A percentile compares a stretch with the other conserved stretches of the same genome.
Conservation (phyloP, 2,329 filamentous ascomycete genomes). For the Endoconidiophora polonica region DNA sequence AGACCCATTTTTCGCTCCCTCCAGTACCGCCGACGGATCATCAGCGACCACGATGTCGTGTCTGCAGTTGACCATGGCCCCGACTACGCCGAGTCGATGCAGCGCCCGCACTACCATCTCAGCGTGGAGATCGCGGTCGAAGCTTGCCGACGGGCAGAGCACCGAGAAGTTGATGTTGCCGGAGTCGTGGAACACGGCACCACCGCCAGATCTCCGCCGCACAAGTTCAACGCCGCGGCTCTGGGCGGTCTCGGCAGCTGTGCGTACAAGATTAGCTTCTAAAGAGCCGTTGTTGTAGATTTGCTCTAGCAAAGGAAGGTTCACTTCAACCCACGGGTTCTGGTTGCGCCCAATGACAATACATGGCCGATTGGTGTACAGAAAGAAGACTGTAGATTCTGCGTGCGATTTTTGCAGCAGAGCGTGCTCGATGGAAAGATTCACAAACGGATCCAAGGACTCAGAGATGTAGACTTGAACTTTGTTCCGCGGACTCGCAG, state of each 20-base stretch:
- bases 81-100: constrained; percentile 35
- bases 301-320: constrained; percentile 42
- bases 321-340: constrained; percentile 90
- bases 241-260: constrained; percentile 15
- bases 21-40: constrained; percentile 7
- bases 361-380: constrained; percentile 77
- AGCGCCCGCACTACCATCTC: constrained; percentile 86
- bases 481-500: constrained; percentile 27
- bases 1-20: constrained; percentile 1
- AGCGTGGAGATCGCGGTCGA: constrained; percentile 75
- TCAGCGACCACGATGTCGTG: constrained; percentile 77
- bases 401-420: constrained; percentile 59
- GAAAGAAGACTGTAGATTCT: constrained; percentile 61
- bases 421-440: constrained; percentile 86
- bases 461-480: constrained; percentile 56
- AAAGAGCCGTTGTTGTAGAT: background rate
- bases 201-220: constrained; percentile 72
- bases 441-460: constrained; percentile 62
- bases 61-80: constrained; percentile 64
- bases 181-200: constrained; percentile 81
- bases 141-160: constrained; percentile 58
- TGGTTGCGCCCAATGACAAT: constrained; percentile 91
- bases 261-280: background rate
- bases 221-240: constrained; percentile 41
- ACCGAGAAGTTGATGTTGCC: constrained; percentile 95